Base-by-base conservation (phyloP, 208 protist species). In the Leishmania turanica region DNA sequence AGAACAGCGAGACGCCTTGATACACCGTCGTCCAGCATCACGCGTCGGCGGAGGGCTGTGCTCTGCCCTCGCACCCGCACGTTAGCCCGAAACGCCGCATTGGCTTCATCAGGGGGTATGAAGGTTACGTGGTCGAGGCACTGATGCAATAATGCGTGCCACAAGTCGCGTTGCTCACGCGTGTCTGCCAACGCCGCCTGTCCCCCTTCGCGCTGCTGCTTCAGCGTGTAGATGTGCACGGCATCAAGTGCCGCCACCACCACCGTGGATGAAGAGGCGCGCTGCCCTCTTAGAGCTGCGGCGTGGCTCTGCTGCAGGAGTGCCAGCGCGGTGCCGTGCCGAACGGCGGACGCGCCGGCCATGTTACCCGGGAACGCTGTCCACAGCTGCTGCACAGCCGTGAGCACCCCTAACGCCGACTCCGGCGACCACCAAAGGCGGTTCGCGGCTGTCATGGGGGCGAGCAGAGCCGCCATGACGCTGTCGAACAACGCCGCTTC, bases 301-400 rank as follows among this genome's bases (percentile, higher is more conserved):
- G 37, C 40, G 56, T 79, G 73, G 51, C 65, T 65, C 54, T 86
- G 73, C 51, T 80, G 82, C 78, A 82, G 64, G 37, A 86, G 82
- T 60, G 68, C 56, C 74, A 86, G 74, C 34, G 82, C 82, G 24
- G 82, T 65, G 66, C 42, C 31, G 53, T 79, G 82, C 40, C 53
- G 82, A 19, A 86, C 74, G 11, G 82, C 42, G 45, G 42, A 13
- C 45, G 60, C 73, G 66, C 31, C 34, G 34, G 7, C 15, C 53
- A 60, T 64, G n/a, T 21, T 75, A 42, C 73, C 77, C 1, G 31
- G 53, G 64, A 86, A 79, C 31, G 42, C 65, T 37, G 51, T 56
- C 78, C 82, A 86, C 7, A 86, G 65, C 54, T 79, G 82, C 82
- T 77, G 77, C 8, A 82, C 45, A 6, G 78, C 78, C 31, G 78